Evolutionary conservation across 805 yeast species (phyloP), one percentile per base, ranked within the genome.

Genomic region (Priceomyces fermenticarens): DNA sequence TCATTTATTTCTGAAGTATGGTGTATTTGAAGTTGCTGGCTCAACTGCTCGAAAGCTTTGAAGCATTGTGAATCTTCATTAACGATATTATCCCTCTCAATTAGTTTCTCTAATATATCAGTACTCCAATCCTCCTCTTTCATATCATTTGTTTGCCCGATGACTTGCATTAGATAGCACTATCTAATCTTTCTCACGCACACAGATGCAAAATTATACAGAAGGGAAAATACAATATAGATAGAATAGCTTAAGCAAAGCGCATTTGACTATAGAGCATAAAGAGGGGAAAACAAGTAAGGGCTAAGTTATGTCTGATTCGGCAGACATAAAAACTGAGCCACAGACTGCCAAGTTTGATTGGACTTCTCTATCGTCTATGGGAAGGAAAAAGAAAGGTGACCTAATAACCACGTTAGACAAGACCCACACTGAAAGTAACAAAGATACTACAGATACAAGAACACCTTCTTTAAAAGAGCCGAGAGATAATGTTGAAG

Each of bases 31-130:
- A 53, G 41, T 34, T 43, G 50, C 10, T 52, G 46, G 38, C 46
- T 48, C 35, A 69, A 46, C 35, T 62, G 64, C 23, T 54, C 41
- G 41, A 70, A 69, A 2, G 73, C 72, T 12, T 42, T 44, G 44
- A 52, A 65, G 45, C 59, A 65, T 9, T 52, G 49, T 2, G 55
- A 46, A 44, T 67, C 68, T 35, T 53, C 45, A 46, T 60, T 51
- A 48, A 68, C 71, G 15, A 55, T 40, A 16, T 46, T 52, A 45
- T 69, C 74, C 28, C 75, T 51, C 11, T 43, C 42, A 14, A 47
- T 43, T 14, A 69, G 51, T 34, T 55, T 52, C 7, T 47, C 49
- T 10, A 58, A 44, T 4, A 65, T 51, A 15, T 55, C 58, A 8
- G 53, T 54, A 23, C 38, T 46, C 65, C 65, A 57, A 25, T 41